A percentile compares a stretch with the other conserved stretches of the same genome.
phyloP scores from a whole-genome alignment of 352 stramenopile genomes.

The Nothophytophthora sp. region DNA sequence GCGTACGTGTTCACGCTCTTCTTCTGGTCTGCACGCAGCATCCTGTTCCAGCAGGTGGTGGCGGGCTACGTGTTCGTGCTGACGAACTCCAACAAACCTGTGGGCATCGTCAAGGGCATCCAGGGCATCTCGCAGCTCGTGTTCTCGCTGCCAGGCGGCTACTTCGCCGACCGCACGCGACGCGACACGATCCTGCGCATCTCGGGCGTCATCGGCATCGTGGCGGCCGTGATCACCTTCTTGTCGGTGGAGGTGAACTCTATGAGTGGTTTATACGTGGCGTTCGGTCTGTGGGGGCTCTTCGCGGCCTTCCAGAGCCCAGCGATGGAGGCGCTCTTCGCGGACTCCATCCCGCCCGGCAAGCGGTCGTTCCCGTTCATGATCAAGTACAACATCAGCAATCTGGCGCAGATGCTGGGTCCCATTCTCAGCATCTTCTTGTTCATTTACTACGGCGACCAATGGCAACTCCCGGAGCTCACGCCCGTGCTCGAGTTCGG shows the following conservation, averaged over 20 bases:
- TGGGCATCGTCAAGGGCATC: constrained; percentile 83
- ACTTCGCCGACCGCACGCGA: constrained; percentile 67
- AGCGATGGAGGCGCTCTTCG: constrained; percentile 73
- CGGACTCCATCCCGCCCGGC: constrained; percentile 72
- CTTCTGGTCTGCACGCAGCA: constrained; percentile 67
- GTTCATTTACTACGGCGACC: constrained; percentile 65
- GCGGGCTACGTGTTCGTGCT: constrained; percentile 79
- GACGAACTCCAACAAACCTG: constrained; percentile 71
- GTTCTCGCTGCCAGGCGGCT: constrained; percentile 68
- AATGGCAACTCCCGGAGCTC: constrained; percentile 59
- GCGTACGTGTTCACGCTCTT: constrained; percentile 79
- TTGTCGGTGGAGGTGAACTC: constrained; percentile 48
- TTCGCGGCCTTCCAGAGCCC: constrained; percentile 72
- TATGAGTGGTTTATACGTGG: constrained; percentile 53
- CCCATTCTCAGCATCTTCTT: constrained; percentile 56
- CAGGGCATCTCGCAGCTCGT: constrained; percentile 79
- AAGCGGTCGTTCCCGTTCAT: constrained; percentile 72
- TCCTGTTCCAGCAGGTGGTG: constrained; percentile 80
- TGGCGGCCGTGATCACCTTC: constrained; percentile 52
- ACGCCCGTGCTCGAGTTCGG: constrained; percentile 63
- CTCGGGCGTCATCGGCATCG: constrained; percentile 52
- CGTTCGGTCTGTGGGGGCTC: constrained; percentile 68
- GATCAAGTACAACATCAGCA: constrained; percentile 85
- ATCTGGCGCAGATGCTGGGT: constrained; percentile 64
- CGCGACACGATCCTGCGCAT: constrained; percentile 70